A percentile compares a stretch with the other conserved stretches of the same genome.
These are phyloP conservation scores for Athelia sp. DNA, from an alignment of 1,284 basidiomycete species.

Conservation along the genomic window DNA sequence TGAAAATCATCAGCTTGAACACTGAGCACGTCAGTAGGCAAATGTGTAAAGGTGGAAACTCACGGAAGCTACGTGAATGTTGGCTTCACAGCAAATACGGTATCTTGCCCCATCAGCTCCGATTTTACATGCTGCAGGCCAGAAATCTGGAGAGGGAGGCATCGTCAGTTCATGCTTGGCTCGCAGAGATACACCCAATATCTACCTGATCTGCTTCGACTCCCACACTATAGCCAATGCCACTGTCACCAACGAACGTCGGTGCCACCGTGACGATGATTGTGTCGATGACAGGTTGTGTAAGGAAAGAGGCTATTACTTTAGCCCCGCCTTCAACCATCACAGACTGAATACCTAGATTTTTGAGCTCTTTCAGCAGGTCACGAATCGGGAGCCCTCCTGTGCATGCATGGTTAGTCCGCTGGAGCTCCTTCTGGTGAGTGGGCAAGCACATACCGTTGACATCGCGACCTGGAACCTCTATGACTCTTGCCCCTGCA, in stretches of 20 bases:
- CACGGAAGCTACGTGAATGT: background rate
- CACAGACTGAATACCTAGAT: conserved; percentile 60
- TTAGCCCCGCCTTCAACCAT: conserved; percentile 96
- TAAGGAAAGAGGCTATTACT: conserved; percentile 78
- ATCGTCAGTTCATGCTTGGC: conserved; percentile 7
- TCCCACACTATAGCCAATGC: conserved; percentile 51
- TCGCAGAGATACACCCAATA: conserved; percentile 7
- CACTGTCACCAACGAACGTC: conserved; percentile 67
- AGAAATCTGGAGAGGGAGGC: conserved; percentile 16
- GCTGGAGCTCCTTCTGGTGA: background rate
- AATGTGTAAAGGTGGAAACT: too few species aligned
- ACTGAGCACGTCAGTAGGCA: too few species aligned
- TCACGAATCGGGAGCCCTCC: conserved; percentile 42
- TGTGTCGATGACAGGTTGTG: conserved; percentile 39
- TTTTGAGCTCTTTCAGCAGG: conserved; percentile 48
- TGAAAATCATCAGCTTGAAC: too few species aligned
- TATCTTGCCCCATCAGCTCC: conserved; percentile 36
- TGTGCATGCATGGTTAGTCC: conserved; percentile 15
- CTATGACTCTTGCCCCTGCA: conserved; percentile 52
- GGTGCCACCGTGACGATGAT: conserved; percentile 85
- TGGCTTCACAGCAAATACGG: conserved; percentile 29
- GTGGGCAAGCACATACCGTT: conserved; percentile 16
- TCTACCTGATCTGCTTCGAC: conserved; percentile 9
- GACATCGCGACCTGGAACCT: conserved; percentile 29
- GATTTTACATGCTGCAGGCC: conserved; percentile 28